Conservation (phyloP, 2,329 filamentous ascomycete species). For the Pyrenophora seminiperda region DNA sequence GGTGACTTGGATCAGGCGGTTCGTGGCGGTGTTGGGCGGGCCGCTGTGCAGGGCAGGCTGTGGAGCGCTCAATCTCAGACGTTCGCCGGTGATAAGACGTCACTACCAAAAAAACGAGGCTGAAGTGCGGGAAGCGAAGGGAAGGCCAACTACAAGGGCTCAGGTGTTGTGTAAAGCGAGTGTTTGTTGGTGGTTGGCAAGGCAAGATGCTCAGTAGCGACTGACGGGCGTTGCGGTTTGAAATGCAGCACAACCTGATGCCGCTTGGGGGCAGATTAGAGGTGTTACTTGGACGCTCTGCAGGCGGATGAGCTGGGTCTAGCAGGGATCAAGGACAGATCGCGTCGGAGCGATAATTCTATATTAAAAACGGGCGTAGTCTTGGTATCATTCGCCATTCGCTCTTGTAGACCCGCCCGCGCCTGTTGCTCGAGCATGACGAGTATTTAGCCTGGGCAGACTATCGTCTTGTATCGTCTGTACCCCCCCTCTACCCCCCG, state of each 20-base stretch:
- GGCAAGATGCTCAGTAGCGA: slow-evolving; percentile 21
- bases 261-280: slow-evolving; percentile 19
- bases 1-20: slow-evolving; percentile 19
- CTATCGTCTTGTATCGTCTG: no score
- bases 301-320: slow-evolving; percentile 26
- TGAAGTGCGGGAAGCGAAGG: slow-evolving; percentile 20
- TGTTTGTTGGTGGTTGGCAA: slow-evolving; percentile 5
- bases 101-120: slow-evolving; percentile 19
- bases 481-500: no score
- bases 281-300: slow-evolving; percentile 24
- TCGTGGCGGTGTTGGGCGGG: slow-evolving; percentile 23
- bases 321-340: slow-evolving; percentile 34
- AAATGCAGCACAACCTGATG: slow-evolving; percentile 18
- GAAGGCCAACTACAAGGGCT: slow-evolving; percentile 6
- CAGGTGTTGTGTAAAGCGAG: slow-evolving; percentile 11
- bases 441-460: not conserved
- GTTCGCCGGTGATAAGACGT: slow-evolving; percentile 25
- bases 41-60: slow-evolving; percentile 24
- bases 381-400: slow-evolving; percentile 13
- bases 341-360: slow-evolving; percentile 29
- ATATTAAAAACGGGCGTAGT: slow-evolving; percentile 25
- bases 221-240: slow-evolving; percentile 21
- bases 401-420: slow-evolving; percentile 11
- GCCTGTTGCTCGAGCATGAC: slow-evolving; percentile 8
- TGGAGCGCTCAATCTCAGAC: slow-evolving; percentile 5